Conservation (phyloP, 1,284 basidiomycete species). For the Rhodotorula sp. region DNA sequence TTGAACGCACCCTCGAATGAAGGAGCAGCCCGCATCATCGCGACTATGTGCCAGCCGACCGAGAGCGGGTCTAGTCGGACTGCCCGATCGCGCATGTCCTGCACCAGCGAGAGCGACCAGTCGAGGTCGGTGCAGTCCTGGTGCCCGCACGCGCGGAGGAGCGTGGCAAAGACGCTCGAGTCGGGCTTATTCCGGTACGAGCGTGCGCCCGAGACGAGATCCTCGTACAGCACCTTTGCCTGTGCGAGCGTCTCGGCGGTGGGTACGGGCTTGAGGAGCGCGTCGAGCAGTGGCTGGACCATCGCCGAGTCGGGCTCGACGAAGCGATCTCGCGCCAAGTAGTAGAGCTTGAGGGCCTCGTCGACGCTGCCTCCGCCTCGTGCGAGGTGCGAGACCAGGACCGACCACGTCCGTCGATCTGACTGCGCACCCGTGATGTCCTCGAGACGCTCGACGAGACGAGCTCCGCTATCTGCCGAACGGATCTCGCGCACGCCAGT, state of each 20-base stretch:
- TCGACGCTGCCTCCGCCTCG: neutral
- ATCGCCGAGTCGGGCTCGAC: constrained; percentile 30
- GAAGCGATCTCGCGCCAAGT: constrained; percentile 29
- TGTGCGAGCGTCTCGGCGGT: constrained; percentile 7
- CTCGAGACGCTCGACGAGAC: constrained; percentile 28
- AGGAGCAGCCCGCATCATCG: constrained; percentile 29
- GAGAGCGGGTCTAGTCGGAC: constrained; percentile 22
- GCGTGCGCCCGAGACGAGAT: constrained; percentile 21
- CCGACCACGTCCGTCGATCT: constrained; percentile 24
- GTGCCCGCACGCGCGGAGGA: constrained; percentile 31
- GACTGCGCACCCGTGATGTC: constrained; percentile 8
- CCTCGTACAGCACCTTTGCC: constrained; percentile 36
- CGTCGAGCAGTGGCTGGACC: constrained; percentile 34
- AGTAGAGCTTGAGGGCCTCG: constrained; percentile 28
- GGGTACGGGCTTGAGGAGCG: constrained; percentile 8
- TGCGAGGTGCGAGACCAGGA: constrained; percentile 19
- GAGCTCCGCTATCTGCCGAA: constrained; percentile 12
- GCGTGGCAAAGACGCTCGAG: constrained; percentile 28
- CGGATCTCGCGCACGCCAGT: constrained; percentile 8
- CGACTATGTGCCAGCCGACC: constrained; percentile 18
- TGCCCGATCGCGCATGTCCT: constrained; percentile 30
- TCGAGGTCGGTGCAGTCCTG: constrained; percentile 24
- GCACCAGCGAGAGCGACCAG: constrained; percentile 24
- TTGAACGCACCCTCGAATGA: constrained; percentile 36
- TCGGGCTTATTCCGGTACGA: constrained; percentile 23